Evolutionary conservation across 176 grass and related monocot genomes (phyloP).

Genomic region (Bolboschoenus planiculmis): DNA sequence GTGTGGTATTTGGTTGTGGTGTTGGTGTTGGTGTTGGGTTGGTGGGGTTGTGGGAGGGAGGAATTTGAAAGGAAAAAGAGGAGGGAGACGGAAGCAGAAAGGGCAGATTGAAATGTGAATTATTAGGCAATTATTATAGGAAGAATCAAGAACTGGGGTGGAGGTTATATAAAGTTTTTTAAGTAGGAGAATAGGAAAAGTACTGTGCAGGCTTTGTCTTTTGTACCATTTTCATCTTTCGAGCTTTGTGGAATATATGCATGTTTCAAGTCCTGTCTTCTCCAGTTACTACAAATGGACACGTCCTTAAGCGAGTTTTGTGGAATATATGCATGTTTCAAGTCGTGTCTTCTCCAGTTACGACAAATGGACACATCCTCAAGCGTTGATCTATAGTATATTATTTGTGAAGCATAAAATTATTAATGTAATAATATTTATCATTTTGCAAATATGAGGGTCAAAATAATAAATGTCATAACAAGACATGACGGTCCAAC

Average conservation of each 20-base stretch:
- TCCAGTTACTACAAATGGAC: neutral
- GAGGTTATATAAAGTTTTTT: slow-evolving; percentile 1
- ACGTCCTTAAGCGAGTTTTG: neutral
- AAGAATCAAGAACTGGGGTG: slow-evolving; percentile 20
- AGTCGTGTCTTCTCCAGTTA: neutral
- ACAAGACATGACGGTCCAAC: no score
- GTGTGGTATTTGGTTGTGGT: neutral
- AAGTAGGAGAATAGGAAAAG: slow-evolving; percentile 3
- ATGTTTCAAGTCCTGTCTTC: neutral
- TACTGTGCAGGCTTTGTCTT: slow-evolving; percentile 7
- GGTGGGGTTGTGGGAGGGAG: neutral
- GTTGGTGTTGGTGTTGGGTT: neutral
- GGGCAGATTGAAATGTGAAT: slow-evolving; percentile 12
- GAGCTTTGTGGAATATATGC: neutral
- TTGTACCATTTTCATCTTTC: no score
- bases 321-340: neutral
- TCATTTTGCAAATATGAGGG: no score
- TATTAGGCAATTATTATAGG: slow-evolving; percentile 20
- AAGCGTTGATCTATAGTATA: no score
- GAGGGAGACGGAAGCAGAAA: slow-evolving; percentile 5
- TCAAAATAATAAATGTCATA: no score
- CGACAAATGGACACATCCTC: neutral
- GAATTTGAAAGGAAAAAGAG: slow-evolving; percentile 14
- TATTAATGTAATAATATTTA: no score
- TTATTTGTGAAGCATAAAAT: no score